Base-by-base conservation (phyloP, 495 filamentous ascomycete genomes). In the Trichoderma erinaceum region DNA sequence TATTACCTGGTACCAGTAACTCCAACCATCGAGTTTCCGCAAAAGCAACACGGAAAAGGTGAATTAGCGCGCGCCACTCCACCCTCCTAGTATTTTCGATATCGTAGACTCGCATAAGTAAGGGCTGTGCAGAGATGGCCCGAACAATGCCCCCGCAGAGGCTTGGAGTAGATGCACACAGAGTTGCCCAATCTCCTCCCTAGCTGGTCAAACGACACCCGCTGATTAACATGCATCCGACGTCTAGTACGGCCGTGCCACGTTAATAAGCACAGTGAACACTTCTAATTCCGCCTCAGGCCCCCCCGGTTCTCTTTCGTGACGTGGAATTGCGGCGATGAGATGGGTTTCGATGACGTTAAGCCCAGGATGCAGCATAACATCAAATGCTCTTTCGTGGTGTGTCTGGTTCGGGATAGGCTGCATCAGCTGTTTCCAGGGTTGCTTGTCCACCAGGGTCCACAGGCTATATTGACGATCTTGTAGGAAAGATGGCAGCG, bases 241-340 rank as follows among this genome's bases (percentile, higher is more conserved):
- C 18, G 13, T 32, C 25, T 32, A 61, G 56, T 61, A 61, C 3
- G 56, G 56, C 25, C 56, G 56, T 16, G 56, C 68, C 29, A 90
- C 67, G 73, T 87, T 85, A 61, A 85, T 80, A 71, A 87, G 87
- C 12, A 90, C 75, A 13, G 83, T 87, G 52, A 90, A 76, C 69
- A 82, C 89, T 78, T 93, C 90, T 72, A 91, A 75, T 70, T 92
- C 90, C 67, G 84, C 79, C 67, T 86, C 87, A 8, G 82, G 80
- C 13, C 86, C 88, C 61, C 76, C 78, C 0, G 79, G 73, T 0
- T 81, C 76, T 71, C 82, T 86, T 58, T 86, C 80, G 11, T 86
- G 86, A 66, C 80, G 84, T 3, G 87, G 83, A 18, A 87, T 78
- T 6, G 85, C 82, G n/a, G 85, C 86, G 73, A 90, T 83, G 43